Evolutionary conservation across 352 stramenopile species (phyloP).

Genomic region (Globisporangium carolinianum): DNA sequence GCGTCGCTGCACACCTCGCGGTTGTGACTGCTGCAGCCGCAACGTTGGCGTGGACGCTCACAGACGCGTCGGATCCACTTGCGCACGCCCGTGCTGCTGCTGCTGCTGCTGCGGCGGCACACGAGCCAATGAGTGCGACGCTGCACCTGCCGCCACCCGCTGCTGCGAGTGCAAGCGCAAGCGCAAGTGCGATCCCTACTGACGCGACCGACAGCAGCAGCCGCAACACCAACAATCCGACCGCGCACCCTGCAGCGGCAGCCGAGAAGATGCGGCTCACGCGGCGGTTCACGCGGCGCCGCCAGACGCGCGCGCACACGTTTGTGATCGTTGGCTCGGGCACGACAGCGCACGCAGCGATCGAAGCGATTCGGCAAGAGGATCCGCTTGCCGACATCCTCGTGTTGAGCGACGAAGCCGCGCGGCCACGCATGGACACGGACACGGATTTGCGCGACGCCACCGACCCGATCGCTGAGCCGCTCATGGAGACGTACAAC

Average conservation of each 20-base stretch:
- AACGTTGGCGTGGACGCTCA: constrained; percentile 5
- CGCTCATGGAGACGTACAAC: constrained; percentile 85
- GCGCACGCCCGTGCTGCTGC: not conserved
- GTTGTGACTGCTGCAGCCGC: not conserved
- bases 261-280: constrained; percentile 37
- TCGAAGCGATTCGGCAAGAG: constrained; percentile 87
- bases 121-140: not conserved
- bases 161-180: not conserved
- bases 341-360: constrained; percentile 84
- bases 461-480: constrained; percentile 28
- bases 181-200: too few relatives aligned
- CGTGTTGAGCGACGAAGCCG: constrained; percentile 80
- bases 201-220: not conserved
- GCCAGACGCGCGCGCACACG: constrained; percentile 71
- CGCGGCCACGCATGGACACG: constrained; percentile 55
- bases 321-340: constrained; percentile 89
- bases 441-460: constrained; percentile 11
- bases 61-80: not conserved
- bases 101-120: not conserved
- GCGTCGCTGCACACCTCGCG: not conserved
- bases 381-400: constrained; percentile 77
- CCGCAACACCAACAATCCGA: not conserved
- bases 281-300: constrained; percentile 56
- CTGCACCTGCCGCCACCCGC: constrained; percentile 6
- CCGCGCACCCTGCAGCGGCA: not conserved